Percentiles rank a stretch among this genome's conserved stretches.
Evolutionary conservation across 1,284 basidiomycete species (phyloP).

Genomic region (Mrakiaceae sp.): DNA sequence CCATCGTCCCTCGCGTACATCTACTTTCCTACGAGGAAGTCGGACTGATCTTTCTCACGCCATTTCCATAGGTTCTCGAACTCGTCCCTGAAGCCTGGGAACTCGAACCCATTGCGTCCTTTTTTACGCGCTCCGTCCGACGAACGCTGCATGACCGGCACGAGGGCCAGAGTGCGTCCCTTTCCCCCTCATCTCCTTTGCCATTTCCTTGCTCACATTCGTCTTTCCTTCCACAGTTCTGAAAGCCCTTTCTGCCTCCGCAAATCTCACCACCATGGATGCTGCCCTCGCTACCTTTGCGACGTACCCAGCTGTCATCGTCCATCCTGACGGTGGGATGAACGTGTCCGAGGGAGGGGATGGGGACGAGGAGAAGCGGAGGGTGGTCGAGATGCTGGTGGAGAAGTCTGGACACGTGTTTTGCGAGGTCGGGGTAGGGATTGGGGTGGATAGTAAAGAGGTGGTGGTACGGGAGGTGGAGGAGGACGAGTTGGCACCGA

Average conservation of each 20-base stretch:
- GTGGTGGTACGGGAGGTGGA: too few relatives aligned
- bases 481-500: too few relatives aligned
- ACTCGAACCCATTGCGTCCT: constrained; percentile 55
- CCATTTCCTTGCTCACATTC: background rate
- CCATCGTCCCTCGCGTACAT: constrained; percentile 23
- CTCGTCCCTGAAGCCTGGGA: constrained; percentile 65
- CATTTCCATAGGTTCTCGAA: constrained; percentile 48
- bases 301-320: background rate
- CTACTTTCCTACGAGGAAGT: background rate
- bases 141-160: constrained; percentile 57
- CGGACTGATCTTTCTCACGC: constrained; percentile 1
- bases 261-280: constrained; percentile 7
- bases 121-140: constrained; percentile 64
- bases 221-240: constrained; percentile 2
- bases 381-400: background rate
- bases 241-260: constrained; percentile 10
- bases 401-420: too few relatives aligned
- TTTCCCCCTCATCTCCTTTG: background rate
- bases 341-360: background rate
- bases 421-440: too few relatives aligned
- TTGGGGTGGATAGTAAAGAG: too few relatives aligned
- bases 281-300: constrained; percentile 5
- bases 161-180: constrained; percentile 45
- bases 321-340: background rate
- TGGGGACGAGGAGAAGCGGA: background rate